A percentile compares a stretch with the other conserved stretches of the same genome.
Evolutionary conservation across 306 rosid genomes (phyloP).

Genomic region (Medicago ruthenica): DNA sequence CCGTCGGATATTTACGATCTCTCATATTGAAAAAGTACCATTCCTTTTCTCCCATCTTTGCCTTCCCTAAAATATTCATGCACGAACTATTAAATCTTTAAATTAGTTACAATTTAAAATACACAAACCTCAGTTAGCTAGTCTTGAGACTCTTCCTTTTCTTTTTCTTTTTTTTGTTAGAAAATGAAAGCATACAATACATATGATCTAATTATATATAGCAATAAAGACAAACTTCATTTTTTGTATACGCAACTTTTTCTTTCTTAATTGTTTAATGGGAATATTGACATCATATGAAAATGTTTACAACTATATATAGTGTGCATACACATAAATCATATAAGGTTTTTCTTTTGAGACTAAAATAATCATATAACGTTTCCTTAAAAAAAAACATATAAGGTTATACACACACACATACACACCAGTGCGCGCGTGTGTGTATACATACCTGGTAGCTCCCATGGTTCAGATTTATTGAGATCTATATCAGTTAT

Average conservation of each 20-base stretch:
- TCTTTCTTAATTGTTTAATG: too few species aligned
- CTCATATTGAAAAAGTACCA: slow-evolving; percentile 12
- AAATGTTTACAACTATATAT: too few species aligned
- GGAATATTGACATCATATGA: too few species aligned
- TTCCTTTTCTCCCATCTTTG: slow-evolving; percentile 62
- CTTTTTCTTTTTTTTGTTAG: background rate
- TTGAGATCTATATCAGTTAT: slow-evolving; percentile 89
- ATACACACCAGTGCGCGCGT: too few species aligned
- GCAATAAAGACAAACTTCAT: too few species aligned
- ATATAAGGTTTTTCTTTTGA: too few species aligned
- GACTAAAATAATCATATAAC: too few species aligned
- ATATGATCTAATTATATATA: background rate
- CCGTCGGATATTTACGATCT: slow-evolving; percentile 77
- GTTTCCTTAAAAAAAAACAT: too few species aligned
- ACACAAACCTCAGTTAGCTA: background rate
- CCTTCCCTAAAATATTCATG: slow-evolving; percentile 66
- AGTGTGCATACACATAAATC: too few species aligned
- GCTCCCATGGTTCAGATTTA: slow-evolving; percentile 98
- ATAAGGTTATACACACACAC: too few species aligned
- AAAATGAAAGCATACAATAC: background rate
- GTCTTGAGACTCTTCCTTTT: background rate
- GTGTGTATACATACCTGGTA: slow-evolving; percentile 66
- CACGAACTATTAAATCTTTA: background rate
- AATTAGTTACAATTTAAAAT: background rate
- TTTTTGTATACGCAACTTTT: too few species aligned